Conservation (phyloP, 2,329 filamentous ascomycete species). For the Blastomyces emzantsi region DNA sequence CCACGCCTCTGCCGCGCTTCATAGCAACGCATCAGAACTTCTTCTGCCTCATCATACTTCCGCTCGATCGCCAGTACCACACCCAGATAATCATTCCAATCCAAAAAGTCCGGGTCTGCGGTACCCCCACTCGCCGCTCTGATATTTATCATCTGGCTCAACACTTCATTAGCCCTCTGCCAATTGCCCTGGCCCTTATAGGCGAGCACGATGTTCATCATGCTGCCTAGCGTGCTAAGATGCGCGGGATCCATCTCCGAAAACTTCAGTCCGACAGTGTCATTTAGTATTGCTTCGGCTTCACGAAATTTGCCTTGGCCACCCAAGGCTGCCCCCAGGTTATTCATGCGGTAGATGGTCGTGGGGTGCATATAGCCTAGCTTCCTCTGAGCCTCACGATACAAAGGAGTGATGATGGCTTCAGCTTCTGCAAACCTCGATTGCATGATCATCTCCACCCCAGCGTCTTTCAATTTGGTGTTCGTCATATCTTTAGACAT, state of each 20-base stretch:
- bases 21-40: background rate
- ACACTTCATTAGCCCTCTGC: conserved; percentile 2
- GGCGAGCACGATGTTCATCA: conserved; percentile 5
- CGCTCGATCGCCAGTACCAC: conserved; percentile 1
- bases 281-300: conserved; percentile 2
- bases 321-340: background rate
- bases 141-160: conserved; percentile 6
- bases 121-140: background rate
- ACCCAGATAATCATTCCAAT: conserved; percentile 4
- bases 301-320: conserved; percentile 3
- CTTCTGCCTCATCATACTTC: background rate
- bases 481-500: background rate
- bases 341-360: conserved; percentile 4
- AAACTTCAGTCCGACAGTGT: conserved; percentile 3
- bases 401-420: conserved; percentile 2
- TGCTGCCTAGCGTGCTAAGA: background rate
- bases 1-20: background rate
- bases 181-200: conserved; percentile 3
- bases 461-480: background rate
- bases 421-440: background rate
- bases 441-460: conserved; percentile 3
- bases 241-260: background rate
- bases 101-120: background rate
- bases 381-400: background rate
- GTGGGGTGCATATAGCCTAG: conserved; percentile 2